phyloP scores from a whole-genome alignment of 495 filamentous ascomycete genomes.

The Aspergillus conjunctus region DNA sequence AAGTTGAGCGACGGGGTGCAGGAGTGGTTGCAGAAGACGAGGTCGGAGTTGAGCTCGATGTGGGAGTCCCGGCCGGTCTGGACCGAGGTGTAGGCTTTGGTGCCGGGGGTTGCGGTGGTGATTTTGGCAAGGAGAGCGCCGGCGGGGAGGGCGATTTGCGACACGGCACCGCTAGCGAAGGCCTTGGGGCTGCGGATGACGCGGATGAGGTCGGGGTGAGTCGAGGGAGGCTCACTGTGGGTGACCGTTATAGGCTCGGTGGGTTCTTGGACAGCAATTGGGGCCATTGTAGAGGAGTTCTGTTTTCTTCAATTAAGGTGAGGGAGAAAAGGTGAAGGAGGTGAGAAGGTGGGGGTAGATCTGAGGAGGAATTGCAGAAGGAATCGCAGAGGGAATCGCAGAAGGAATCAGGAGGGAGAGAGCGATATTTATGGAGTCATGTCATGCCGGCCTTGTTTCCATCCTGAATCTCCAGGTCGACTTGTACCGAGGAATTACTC shows the following conservation, averaged over 20 bases:
- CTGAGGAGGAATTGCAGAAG: neutral
- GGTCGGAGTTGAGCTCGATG: conserved; percentile 73
- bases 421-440: conserved; percentile 8
- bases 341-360: neutral
- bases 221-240: conserved; percentile 25
- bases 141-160: conserved; percentile 61
- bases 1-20: conserved; percentile 71
- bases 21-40: conserved; percentile 76
- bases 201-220: conserved; percentile 40
- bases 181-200: conserved; percentile 42
- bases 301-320: neutral
- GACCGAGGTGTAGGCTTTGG: conserved; percentile 69
- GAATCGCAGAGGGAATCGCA: neutral
- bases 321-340: neutral
- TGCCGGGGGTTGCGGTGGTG: conserved; percentile 54
- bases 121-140: conserved; percentile 61
- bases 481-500: conserved; percentile 10
- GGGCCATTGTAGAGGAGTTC: conserved; percentile 21
- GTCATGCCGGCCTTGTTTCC: too few species aligned
- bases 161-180: conserved; percentile 64
- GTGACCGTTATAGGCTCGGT: conserved; percentile 19
- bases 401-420: neutral
- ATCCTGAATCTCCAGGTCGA: neutral
- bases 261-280: conserved; percentile 24
- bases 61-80: conserved; percentile 63